A percentile compares a stretch with the other conserved stretches of the same genome.
Evolutionary conservation across 2,329 filamentous ascomycete genomes (phyloP).

Genomic region (Xylariaceae sp.): DNA sequence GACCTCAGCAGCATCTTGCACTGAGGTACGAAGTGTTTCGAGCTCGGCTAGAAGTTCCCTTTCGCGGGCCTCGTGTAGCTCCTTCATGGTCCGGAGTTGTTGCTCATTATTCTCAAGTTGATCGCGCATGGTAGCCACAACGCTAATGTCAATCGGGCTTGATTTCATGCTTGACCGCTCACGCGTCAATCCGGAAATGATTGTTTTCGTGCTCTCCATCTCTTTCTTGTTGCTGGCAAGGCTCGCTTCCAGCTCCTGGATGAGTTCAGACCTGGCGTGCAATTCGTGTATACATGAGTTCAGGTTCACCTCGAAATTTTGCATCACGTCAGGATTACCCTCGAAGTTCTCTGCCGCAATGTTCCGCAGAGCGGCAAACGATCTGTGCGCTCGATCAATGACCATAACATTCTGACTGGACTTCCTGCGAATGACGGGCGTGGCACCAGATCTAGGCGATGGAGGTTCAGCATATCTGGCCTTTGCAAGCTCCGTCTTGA

Average conservation of each 20-base stretch:
- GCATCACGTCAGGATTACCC: conserved; percentile 74
- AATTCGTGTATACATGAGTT: conserved; percentile 92
- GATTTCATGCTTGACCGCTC: conserved; percentile 85
- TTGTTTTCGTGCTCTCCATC: conserved; percentile 94
- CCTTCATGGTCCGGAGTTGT: conserved; percentile 70
- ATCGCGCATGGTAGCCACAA: conserved; percentile 81
- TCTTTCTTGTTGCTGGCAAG: conserved; percentile 82
- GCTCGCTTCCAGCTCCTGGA: conserved; percentile 84
- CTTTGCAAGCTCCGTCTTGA: conserved; percentile 81
- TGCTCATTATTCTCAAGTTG: conserved; percentile 84
- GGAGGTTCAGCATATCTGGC: conserved; percentile 59
- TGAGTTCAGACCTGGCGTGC: conserved; percentile 79
- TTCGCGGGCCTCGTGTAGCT: conserved; percentile 70
- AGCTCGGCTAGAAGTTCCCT: conserved; percentile 70
- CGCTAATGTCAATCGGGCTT: conserved; percentile 84
- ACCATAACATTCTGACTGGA: conserved; percentile 85
- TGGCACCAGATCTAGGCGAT: conserved; percentile 60
- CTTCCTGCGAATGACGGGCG: conserved; percentile 84
- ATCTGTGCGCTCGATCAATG: conserved; percentile 86
- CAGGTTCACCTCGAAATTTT: conserved; percentile 88
- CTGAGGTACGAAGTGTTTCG: conserved; percentile 57
- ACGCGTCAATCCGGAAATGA: conserved; percentile 89
- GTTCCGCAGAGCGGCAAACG: conserved; percentile 83
- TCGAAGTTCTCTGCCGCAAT: conserved; percentile 86
- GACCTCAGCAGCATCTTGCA: conserved; percentile 35